phyloP scores from a whole-genome alignment of 1,284 basidiomycete genomes.

The Gomphus sp. region DNA sequence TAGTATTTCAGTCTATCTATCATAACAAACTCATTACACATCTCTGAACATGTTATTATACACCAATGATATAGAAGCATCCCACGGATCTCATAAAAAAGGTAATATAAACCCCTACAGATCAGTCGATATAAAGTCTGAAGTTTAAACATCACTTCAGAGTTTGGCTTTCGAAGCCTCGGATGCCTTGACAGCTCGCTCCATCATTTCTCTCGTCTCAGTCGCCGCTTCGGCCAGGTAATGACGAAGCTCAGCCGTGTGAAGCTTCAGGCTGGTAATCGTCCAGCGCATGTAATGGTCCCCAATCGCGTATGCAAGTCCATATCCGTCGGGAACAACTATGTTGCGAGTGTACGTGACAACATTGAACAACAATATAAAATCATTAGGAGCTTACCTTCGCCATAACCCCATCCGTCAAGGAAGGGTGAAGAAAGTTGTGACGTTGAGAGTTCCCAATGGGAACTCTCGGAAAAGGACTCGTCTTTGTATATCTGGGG shows the following conservation, averaged over 20 bases:
- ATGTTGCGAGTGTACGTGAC: conserved; percentile 4
- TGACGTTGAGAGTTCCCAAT: conserved; percentile 92
- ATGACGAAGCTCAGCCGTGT: conserved; percentile 57
- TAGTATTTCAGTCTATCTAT: too few species aligned
- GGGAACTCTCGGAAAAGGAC: conserved; percentile 61
- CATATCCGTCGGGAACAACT: conserved; percentile 92
- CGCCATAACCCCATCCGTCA: conserved; percentile 96
- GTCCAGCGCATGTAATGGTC: conserved; percentile 88
- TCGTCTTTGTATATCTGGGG: conserved; percentile 78
- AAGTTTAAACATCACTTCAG: too few species aligned
- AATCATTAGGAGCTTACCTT: conserved; percentile 68
- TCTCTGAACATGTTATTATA: too few species aligned
- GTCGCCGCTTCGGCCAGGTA: conserved; percentile 74
- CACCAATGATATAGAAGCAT: neutral
- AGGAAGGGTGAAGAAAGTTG: conserved; percentile 80
- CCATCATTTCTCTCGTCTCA: conserved; percentile 70
- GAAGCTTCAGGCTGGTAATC: conserved; percentile 72
- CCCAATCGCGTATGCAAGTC: conserved; percentile 88
- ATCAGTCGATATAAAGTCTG: too few species aligned
- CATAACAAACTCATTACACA: too few species aligned
- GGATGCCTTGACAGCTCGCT: conserved; percentile 38
- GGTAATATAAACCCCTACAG: too few species aligned
- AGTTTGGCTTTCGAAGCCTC: conserved; percentile 16
- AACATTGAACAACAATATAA: conserved; percentile 3
- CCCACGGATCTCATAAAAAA: neutral